Evolutionary conservation across 139 green algal genomes (phyloP).

Genomic region (Closterium sp.): DNA sequence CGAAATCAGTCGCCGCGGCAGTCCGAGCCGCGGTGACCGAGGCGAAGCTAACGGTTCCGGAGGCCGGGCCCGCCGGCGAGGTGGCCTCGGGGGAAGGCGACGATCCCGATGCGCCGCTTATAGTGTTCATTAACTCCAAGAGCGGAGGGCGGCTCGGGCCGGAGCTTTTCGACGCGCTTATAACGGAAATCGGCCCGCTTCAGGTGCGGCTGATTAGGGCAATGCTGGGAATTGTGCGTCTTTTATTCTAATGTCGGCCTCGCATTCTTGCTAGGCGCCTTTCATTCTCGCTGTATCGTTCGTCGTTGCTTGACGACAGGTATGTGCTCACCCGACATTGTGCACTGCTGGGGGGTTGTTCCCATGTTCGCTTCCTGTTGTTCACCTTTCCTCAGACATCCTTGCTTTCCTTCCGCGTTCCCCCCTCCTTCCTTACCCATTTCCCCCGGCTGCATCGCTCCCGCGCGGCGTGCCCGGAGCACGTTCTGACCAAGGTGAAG

Average conservation of each 20-base stretch:
- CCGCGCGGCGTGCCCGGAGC: too few relatives aligned
- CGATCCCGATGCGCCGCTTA: neutral
- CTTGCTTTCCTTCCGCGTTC: neutral
- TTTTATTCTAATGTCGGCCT: neutral
- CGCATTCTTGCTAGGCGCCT: neutral
- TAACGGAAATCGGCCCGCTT: neutral
- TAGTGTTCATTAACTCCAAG: slow-evolving; percentile 39
- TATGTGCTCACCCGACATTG: neutral
- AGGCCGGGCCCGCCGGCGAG: neutral
- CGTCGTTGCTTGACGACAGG: too few relatives aligned
- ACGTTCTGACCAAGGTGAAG: too few relatives aligned
- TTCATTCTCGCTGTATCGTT: too few relatives aligned
- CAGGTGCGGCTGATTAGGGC: slow-evolving; percentile 4
- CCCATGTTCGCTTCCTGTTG: neutral
- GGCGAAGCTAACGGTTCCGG: neutral
- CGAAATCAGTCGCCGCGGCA: neutral
- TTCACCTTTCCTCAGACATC: neutral
- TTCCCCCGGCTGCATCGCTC: too few relatives aligned
- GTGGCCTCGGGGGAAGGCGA: neutral
- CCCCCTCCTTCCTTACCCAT: neutral
- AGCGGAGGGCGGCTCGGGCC: slow-evolving; percentile 26
- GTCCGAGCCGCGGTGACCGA: neutral
- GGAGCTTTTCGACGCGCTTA: neutral
- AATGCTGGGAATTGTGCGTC: neutral
- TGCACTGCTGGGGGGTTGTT: neutral